Conservation (phyloP, 2,329 filamentous ascomycete species). For the Clonostachys chloroleuca region DNA sequence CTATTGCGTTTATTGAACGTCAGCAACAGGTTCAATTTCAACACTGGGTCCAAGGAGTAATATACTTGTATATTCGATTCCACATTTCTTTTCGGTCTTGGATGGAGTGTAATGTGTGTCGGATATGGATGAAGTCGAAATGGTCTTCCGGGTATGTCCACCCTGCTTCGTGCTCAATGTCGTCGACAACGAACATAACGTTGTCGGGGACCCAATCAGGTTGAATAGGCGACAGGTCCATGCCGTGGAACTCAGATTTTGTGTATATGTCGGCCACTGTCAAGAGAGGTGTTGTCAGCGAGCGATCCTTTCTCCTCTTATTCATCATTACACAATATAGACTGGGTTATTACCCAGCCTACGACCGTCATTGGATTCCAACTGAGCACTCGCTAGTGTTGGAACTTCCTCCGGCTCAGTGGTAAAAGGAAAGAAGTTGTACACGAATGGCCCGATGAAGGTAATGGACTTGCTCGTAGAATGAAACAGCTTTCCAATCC, state of each 20-base stretch:
- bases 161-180: constrained; percentile 47
- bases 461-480: too few species aligned
- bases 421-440: too few species aligned
- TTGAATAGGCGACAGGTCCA: constrained; percentile 56
- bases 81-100: constrained; percentile 10
- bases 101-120: constrained; percentile 19
- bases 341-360: too few species aligned
- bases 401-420: too few species aligned
- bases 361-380: too few species aligned
- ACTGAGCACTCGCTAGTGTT: too few species aligned
- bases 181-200: constrained; percentile 61
- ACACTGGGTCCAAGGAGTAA: neutral
- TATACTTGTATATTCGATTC: constrained; percentile 4
- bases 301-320: too few species aligned
- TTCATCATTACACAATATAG: too few species aligned
- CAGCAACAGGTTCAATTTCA: neutral
- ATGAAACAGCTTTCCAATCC: too few species aligned
- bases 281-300: constrained; percentile 5
- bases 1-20: constrained; percentile 5
- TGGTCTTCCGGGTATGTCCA: constrained; percentile 34
- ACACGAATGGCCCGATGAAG: too few species aligned
- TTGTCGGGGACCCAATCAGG: constrained; percentile 55
- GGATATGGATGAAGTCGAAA: constrained; percentile 27
- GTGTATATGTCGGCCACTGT: constrained; percentile 43
- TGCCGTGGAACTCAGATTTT: constrained; percentile 38